phyloP scores from a whole-genome alignment of 768 basidiomycete species.

The Ramaria sp. region DNA sequence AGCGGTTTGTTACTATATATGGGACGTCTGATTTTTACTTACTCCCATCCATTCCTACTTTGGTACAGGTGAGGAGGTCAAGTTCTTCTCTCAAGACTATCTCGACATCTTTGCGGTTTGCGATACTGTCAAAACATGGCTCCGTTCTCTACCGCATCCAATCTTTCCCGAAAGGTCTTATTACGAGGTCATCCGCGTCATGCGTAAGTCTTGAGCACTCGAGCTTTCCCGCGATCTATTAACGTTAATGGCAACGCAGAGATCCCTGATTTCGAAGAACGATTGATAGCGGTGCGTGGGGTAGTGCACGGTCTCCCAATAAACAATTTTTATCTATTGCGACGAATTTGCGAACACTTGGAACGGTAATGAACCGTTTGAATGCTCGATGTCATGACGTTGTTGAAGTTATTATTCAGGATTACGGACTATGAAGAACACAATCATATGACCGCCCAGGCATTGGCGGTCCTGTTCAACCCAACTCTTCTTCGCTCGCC shows the following conservation, averaged over 20 bases:
- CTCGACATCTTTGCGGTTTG: constrained; percentile 76
- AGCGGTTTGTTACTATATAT: constrained; percentile 31
- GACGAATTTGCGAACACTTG: constrained; percentile 73
- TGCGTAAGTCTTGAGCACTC: constrained; percentile 38
- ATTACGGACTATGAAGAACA: constrained; percentile 84
- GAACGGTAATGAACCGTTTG: constrained; percentile 38
- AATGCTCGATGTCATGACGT: not conserved
- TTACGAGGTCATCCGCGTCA: constrained; percentile 56
- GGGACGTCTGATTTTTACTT: too few species aligned
- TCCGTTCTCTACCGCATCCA: constrained; percentile 72
- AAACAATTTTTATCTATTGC: constrained; percentile 69
- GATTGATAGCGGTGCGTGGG: constrained; percentile 50
- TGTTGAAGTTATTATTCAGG: constrained; percentile 24
- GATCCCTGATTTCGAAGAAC: constrained; percentile 56
- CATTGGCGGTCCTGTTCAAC: constrained; percentile 78
- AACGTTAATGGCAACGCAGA: constrained; percentile 31
- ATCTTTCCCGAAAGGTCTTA: constrained; percentile 65
- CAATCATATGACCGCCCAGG: constrained; percentile 85
- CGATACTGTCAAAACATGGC: constrained; percentile 79
- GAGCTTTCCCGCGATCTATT: not conserved
- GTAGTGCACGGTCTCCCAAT: constrained; percentile 63
- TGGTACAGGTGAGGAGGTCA: constrained; percentile 44
- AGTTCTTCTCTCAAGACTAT: constrained; percentile 25
- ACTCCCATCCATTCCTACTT: not conserved
- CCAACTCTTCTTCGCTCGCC: constrained; percentile 71